Conservation (phyloP, 257 asterid genomes). For the Leptodermis oblonga region DNA sequence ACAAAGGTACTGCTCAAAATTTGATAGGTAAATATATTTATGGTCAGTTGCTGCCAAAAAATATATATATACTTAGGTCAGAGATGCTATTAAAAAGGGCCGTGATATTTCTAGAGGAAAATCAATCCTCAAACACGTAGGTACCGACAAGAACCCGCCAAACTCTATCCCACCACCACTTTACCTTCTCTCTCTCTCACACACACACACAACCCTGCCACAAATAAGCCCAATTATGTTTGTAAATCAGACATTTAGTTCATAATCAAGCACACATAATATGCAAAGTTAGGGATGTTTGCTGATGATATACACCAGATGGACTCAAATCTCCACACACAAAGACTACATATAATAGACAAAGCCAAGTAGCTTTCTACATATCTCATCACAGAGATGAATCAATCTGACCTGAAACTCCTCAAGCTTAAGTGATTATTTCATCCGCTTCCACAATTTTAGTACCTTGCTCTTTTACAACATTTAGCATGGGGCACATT, state of each 20-base stretch:
- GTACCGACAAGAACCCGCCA: too few species aligned
- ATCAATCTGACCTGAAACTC: constrained; percentile 61
- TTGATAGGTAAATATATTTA: too few species aligned
- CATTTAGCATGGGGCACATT: constrained; percentile 67
- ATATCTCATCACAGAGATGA: constrained; percentile 20
- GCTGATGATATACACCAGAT: background rate
- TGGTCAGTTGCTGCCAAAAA: too few species aligned
- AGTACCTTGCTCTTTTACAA: constrained; percentile 49
- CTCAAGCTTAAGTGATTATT: too few species aligned
- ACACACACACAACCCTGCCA: background rate
- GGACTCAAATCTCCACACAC: constrained; percentile 2
- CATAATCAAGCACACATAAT: background rate
- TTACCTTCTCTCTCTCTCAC: too few species aligned
- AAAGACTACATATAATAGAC: constrained; percentile 10
- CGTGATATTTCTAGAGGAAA: too few species aligned
- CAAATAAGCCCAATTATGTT: background rate
- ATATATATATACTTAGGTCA: too few species aligned
- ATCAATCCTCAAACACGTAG: too few species aligned
- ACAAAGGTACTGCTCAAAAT: too few species aligned
- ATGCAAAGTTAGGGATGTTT: background rate
- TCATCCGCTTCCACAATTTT: constrained; percentile 48
- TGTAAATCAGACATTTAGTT: background rate
- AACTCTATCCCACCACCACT: too few species aligned
- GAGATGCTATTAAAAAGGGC: too few species aligned
- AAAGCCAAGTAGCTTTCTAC: constrained; percentile 24